Evolutionary conservation across 345 rosid species (phyloP).

Genomic region (Populus alba): DNA sequence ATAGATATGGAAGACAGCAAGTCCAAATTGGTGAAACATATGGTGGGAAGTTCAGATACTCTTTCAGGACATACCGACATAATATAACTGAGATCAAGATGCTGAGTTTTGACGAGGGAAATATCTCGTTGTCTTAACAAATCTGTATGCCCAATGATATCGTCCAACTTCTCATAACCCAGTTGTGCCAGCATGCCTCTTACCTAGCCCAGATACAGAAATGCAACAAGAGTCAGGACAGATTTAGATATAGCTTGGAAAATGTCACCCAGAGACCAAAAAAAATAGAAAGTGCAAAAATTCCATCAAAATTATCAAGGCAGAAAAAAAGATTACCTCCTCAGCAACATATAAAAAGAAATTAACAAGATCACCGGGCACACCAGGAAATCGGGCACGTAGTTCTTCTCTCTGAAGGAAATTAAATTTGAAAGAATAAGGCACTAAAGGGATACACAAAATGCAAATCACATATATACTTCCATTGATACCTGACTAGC

Average conservation of each 20-base stretch:
- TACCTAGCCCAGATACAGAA: slow-evolving; percentile 46
- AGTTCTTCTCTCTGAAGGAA: slow-evolving; percentile 80
- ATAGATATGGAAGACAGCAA: slow-evolving; percentile 10
- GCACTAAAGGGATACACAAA: not conserved
- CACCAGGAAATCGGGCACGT: slow-evolving; percentile 98
- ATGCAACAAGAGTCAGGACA: not conserved
- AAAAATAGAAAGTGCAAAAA: not conserved
- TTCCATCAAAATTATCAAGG: not conserved
- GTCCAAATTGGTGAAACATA: slow-evolving; percentile 4
- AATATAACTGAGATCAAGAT: slow-evolving; percentile 81
- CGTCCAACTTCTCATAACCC: slow-evolving; percentile 91
- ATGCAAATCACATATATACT: slow-evolving; percentile 6
- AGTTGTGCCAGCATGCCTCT: slow-evolving; percentile 90
- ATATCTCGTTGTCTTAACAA: slow-evolving; percentile 78
- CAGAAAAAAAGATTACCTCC: slow-evolving; percentile 58
- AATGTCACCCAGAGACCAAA: slow-evolving; percentile 5
- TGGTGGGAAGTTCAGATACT: not conserved
- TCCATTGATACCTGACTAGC: slow-evolving; percentile 77
- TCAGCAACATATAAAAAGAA: slow-evolving; percentile 93
- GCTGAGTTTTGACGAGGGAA: slow-evolving; percentile 96
- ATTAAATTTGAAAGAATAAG: slow-evolving; percentile 12
- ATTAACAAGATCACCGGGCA: slow-evolving; percentile 98
- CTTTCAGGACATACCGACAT: slow-evolving; percentile 54
- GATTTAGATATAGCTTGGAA: not conserved
- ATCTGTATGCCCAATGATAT: slow-evolving; percentile 80